These are phyloP conservation scores for Arctium lappa DNA, from an alignment of 129 eudicot species.

Conservation along the genomic window DNA sequence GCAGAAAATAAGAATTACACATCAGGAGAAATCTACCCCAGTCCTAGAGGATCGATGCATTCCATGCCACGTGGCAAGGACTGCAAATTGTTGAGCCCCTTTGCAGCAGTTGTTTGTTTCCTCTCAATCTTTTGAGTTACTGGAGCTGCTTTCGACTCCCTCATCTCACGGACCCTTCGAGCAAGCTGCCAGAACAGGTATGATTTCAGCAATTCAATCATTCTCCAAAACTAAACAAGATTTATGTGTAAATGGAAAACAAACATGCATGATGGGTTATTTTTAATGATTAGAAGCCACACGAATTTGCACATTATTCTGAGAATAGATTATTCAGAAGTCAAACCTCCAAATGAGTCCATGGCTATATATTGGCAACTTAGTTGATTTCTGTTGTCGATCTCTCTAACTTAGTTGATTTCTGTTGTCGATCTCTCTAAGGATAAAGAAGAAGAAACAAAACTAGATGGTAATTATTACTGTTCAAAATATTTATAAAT, in stretches of 20 bases:
- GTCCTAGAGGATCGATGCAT: slow-evolving; percentile 87
- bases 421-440: background rate
- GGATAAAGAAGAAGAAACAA: background rate
- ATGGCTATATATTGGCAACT: background rate
- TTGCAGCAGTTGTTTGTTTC: slow-evolving; percentile 47
- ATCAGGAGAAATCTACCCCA: slow-evolving; percentile 50
- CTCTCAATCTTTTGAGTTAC: slow-evolving; percentile 42
- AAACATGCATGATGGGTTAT: background rate
- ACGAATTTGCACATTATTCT: background rate
- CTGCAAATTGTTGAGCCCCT: slow-evolving; percentile 58
- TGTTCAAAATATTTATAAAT: background rate
- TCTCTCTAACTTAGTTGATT: background rate
- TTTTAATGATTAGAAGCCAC: background rate
- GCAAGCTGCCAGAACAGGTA: slow-evolving; percentile 52
- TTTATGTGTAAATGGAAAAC: background rate
- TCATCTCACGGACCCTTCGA: slow-evolving; percentile 91
- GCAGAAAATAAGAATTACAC: background rate
- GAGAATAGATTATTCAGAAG: background rate
- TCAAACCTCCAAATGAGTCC: background rate
- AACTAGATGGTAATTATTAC: background rate
- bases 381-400: background rate
- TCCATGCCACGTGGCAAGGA: slow-evolving; percentile 95
- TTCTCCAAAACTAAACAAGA: background rate
- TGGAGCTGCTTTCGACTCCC: slow-evolving; percentile 71
- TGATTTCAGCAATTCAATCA: background rate